Evolutionary conservation across 768 basidiomycete genomes (phyloP).

Genomic region (Lactarius akahatsu): DNA sequence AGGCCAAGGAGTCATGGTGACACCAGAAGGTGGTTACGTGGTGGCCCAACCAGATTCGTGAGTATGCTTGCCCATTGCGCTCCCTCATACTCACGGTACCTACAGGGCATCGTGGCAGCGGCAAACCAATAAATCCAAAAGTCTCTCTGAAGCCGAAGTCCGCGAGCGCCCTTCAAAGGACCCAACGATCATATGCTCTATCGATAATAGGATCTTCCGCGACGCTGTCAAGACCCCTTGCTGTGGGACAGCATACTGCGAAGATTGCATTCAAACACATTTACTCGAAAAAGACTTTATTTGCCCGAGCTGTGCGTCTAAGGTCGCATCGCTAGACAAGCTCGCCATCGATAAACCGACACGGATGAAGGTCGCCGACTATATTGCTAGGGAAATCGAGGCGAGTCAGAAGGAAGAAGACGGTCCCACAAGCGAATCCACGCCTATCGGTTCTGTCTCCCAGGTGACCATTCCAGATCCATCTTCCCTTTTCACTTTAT

Average conservation of each 20-base stretch:
- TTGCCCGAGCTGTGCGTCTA: slow-evolving; percentile 88
- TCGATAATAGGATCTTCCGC: slow-evolving; percentile 90
- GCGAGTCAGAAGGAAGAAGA: slow-evolving; percentile 66
- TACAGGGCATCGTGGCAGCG: slow-evolving; percentile 92
- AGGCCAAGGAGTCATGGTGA: slow-evolving; percentile 93
- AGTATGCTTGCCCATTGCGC: slow-evolving; percentile 37
- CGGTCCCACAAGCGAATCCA: slow-evolving; percentile 21
- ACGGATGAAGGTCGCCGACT: slow-evolving; percentile 74
- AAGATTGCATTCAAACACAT: slow-evolving; percentile 95
- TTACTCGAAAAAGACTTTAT: slow-evolving; percentile 93
- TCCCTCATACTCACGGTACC: slow-evolving; percentile 1
- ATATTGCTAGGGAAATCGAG: slow-evolving; percentile 80
- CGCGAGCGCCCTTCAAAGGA: slow-evolving; percentile 84
- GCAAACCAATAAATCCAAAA: slow-evolving; percentile 76
- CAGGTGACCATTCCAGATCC: slow-evolving; percentile 5
- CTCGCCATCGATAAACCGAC: slow-evolving; percentile 75
- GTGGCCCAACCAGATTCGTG: slow-evolving; percentile 96
- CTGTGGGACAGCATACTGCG: slow-evolving; percentile 88
- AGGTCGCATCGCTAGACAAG: slow-evolving; percentile 87
- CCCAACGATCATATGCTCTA: slow-evolving; percentile 75
- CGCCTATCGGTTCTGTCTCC: slow-evolving; percentile 15
- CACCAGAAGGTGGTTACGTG: slow-evolving; percentile 97
- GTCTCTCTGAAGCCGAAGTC: slow-evolving; percentile 83
- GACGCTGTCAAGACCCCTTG: slow-evolving; percentile 96
- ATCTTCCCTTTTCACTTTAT: background rate